Evolutionary conservation across 352 stramenopile genomes (phyloP).

Genomic region (Pythium coloratum): DNA sequence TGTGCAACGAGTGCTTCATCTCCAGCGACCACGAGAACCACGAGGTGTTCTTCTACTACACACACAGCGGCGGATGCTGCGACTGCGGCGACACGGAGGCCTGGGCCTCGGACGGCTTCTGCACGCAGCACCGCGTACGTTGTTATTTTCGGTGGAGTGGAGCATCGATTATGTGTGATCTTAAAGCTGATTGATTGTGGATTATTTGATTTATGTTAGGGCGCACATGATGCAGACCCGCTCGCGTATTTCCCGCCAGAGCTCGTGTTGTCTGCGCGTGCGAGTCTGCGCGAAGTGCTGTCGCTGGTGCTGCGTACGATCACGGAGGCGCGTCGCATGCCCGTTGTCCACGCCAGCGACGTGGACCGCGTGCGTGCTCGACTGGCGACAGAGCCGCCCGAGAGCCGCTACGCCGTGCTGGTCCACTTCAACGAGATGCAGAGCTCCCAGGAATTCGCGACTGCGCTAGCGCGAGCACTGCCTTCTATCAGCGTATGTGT

Average conservation of each 20-base stretch:
- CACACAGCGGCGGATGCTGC: conserved; percentile 95
- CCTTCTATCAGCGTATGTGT: conserved; percentile 59
- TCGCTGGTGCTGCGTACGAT: conserved; percentile 59
- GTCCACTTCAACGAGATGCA: conserved; percentile 94
- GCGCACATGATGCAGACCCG: conserved; percentile 73
- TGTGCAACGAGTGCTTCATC: conserved; percentile 98
- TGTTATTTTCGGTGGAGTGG: neutral
- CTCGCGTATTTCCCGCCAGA: conserved; percentile 54
- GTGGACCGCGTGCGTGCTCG: conserved; percentile 44
- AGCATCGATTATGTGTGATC: neutral
- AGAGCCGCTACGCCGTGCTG: conserved; percentile 80
- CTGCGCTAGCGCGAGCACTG: conserved; percentile 64
- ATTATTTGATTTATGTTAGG: conserved; percentile 19
- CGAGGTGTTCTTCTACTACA: conserved; percentile 95
- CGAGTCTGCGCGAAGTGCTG: conserved; percentile 73
- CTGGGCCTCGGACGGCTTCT: conserved; percentile 95
- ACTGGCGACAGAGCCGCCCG: conserved; percentile 23
- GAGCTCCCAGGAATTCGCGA: conserved; percentile 83
- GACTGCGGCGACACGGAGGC: conserved; percentile 97
- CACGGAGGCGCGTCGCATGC: conserved; percentile 61
- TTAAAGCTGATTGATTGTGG: neutral
- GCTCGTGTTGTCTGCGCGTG: conserved; percentile 53
- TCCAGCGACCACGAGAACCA: conserved; percentile 92
- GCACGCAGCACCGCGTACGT: conserved; percentile 85
- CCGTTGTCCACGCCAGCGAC: conserved; percentile 52